Percentiles rank a stretch among this genome's conserved stretches.
phyloP scores from a whole-genome alignment of 2,329 filamentous ascomycete genomes.

The Dactylellina parvicollis region DNA sequence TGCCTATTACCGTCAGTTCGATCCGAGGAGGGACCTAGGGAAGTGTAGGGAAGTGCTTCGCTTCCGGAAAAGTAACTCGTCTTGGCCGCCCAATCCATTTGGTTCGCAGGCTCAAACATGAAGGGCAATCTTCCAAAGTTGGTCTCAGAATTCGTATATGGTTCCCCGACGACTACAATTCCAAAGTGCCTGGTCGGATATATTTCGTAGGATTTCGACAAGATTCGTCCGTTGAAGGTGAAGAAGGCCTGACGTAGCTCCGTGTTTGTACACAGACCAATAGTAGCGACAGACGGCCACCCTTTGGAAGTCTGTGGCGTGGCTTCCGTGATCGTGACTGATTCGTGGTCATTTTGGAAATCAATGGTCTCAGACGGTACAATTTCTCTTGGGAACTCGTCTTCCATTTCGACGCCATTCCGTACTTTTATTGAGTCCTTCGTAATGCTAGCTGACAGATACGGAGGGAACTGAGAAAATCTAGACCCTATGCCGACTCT shows the following conservation, averaged over 20 bases:
- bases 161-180: neutral
- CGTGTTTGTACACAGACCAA: neutral
- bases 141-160: neutral
- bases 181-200: neutral
- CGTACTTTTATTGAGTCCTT: too few relatives aligned
- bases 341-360: neutral
- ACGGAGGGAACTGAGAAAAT: too few relatives aligned
- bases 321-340: neutral
- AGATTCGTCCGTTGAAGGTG: neutral
- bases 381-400: too few relatives aligned
- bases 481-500: too few relatives aligned
- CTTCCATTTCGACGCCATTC: too few relatives aligned
- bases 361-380: too few relatives aligned
- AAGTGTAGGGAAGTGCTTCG: neutral
- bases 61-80: neutral
- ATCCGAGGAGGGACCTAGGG: neutral
- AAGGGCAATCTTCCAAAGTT: constrained; percentile 8
- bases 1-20: too few relatives aligned
- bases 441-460: too few relatives aligned
- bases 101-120: constrained; percentile 11
- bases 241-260: neutral
- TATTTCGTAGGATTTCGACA: neutral
- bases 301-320: neutral
- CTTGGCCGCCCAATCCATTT: neutral
- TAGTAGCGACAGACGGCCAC: neutral